Conservation (phyloP, 1,284 basidiomycete genomes). For the Phlebopus sp. region DNA sequence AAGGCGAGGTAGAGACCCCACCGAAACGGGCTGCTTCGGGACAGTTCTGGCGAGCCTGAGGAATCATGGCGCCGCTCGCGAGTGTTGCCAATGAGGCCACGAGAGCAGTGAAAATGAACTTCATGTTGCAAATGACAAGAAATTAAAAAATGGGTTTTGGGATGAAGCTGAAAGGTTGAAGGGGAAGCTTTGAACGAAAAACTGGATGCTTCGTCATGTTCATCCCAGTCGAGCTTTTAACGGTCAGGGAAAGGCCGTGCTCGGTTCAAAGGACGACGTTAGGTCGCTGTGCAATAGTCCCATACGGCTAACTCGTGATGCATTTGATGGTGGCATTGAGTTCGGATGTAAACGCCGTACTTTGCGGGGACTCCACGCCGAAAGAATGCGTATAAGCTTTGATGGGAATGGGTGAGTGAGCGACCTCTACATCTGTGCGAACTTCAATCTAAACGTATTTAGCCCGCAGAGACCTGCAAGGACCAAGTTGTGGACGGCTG, state of each 20-base stretch:
- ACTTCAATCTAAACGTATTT: too few relatives aligned
- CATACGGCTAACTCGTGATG: too few relatives aligned
- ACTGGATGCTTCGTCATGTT: not conserved
- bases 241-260: not conserved
- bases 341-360: too few relatives aligned
- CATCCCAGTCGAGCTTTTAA: not conserved
- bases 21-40: constrained; percentile 25
- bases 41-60: constrained; percentile 21
- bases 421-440: too few relatives aligned
- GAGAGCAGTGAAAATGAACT: constrained; percentile 14
- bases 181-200: too few relatives aligned
- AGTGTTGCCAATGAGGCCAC: constrained; percentile 14
- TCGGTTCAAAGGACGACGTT: not conserved
- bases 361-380: too few relatives aligned
- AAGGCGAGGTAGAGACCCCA: constrained; percentile 17
- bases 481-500: too few relatives aligned
- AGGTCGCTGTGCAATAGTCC: too few relatives aligned
- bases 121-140: constrained; percentile 12
- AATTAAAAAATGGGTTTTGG: not conserved
- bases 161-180: not conserved
- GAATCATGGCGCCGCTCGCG: constrained; percentile 13
- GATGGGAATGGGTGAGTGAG: too few relatives aligned
- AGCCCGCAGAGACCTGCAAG: too few relatives aligned
- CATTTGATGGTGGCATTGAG: too few relatives aligned
- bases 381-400: too few relatives aligned